Conservation (phyloP, 805 yeast genomes). For the Cephaloascus fragrans region DNA sequence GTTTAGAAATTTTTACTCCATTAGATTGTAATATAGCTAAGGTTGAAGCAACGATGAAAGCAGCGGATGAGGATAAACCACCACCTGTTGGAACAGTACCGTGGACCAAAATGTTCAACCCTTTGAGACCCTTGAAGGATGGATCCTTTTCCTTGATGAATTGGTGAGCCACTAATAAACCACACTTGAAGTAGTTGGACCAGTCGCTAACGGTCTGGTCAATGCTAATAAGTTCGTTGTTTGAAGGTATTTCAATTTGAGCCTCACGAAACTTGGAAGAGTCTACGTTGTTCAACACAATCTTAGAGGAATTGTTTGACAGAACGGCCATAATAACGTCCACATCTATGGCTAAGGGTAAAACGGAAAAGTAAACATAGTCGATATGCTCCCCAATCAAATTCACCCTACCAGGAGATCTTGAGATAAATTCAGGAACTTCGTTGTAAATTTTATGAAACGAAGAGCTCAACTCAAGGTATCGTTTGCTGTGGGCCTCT, state of each 20-base stretch:
- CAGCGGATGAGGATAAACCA: conserved; percentile 65
- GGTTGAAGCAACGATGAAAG: conserved; percentile 58
- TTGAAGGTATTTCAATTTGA: conserved; percentile 25
- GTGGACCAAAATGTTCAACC: conserved; percentile 42
- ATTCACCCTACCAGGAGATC: conserved; percentile 74
- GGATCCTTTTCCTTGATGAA: conserved; percentile 25
- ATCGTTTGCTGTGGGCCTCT: conserved; percentile 15
- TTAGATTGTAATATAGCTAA: conserved; percentile 46
- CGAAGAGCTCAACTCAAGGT: conserved; percentile 10
- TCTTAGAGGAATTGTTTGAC: conserved; percentile 14
- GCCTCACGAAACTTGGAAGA: conserved; percentile 20
- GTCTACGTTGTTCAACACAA: conserved; percentile 22
- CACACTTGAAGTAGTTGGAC: conserved; percentile 65
- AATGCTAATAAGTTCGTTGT: conserved; percentile 31
- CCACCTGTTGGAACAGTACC: conserved; percentile 69
- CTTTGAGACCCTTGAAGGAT: conserved; percentile 21
- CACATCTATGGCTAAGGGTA: conserved; percentile 64
- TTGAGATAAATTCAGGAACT: conserved; percentile 36
- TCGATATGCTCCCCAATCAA: conserved; percentile 71
- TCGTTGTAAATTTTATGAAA: conserved; percentile 16
- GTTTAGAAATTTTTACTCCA: conserved; percentile 35
- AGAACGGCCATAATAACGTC: conserved; percentile 50
- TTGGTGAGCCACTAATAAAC: conserved; percentile 48
- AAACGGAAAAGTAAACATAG: conserved; percentile 54
- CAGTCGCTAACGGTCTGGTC: conserved; percentile 44